Percentiles rank a stretch among this genome's conserved stretches.
Evolutionary conservation across 768 basidiomycete genomes (phyloP).

Genomic region (Lentinus brumalis): DNA sequence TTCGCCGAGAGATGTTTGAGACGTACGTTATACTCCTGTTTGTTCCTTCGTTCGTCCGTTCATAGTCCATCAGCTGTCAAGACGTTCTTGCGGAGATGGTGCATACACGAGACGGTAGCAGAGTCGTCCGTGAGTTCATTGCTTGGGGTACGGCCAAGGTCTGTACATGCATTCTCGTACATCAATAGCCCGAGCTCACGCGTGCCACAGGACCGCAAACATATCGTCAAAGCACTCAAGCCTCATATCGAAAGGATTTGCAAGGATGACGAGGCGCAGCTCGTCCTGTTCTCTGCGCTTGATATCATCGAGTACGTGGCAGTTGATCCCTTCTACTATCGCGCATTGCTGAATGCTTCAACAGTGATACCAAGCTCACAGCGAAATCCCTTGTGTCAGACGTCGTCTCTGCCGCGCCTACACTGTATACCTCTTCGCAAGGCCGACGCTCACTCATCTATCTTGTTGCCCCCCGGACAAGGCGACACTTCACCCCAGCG

Average conservation of each 20-base stretch:
- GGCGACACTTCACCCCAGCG: slow-evolving; percentile 85
- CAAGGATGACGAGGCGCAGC: slow-evolving; percentile 85
- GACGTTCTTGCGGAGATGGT: slow-evolving; percentile 91
- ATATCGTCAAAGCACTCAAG: slow-evolving; percentile 85
- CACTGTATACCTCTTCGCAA: slow-evolving; percentile 62
- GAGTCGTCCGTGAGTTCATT: slow-evolving; percentile 83
- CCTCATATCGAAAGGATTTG: slow-evolving; percentile 90
- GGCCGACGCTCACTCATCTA: slow-evolving; percentile 85
- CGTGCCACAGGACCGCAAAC: slow-evolving; percentile 75
- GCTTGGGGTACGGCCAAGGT: slow-evolving; percentile 85
- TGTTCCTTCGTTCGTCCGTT: neutral
- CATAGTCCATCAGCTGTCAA: slow-evolving; percentile 56
- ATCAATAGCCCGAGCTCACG: neutral
- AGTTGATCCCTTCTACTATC: neutral
- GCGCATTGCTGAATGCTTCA: neutral
- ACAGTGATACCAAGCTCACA: slow-evolving; percentile 88
- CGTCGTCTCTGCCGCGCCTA: slow-evolving; percentile 59
- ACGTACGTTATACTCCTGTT: slow-evolving; percentile 46
- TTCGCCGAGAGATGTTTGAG: slow-evolving; percentile 80
- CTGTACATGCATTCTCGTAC: slow-evolving; percentile 1
- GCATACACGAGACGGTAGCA: slow-evolving; percentile 90
- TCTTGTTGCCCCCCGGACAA: slow-evolving; percentile 79
- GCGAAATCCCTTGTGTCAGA: slow-evolving; percentile 77
- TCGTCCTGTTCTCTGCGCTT: slow-evolving; percentile 86
- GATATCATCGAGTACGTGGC: slow-evolving; percentile 83